Base-by-base conservation (phyloP, 495 filamentous ascomycete species). In the Neurospora sublineolata region DNA sequence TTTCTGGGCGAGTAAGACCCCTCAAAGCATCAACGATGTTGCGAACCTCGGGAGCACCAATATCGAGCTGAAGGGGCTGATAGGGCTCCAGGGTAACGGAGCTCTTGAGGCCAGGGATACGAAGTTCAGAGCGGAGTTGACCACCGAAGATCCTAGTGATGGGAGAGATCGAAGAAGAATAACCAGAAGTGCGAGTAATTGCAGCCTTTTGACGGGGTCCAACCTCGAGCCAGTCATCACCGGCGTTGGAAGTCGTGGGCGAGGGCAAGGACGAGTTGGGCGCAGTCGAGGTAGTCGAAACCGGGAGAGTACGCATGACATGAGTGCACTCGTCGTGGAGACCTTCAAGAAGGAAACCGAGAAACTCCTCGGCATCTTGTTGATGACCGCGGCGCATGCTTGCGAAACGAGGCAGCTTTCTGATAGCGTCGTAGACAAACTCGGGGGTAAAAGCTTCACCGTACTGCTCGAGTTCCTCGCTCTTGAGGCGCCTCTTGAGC, bases 351-450 rank as follows among this genome's bases (percentile, higher is more conserved):
- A 98, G 85, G 75, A 98, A 97, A 0, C 95, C 96, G 8, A 99
- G 84, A 79, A 99, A 99, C 73, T 99, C 95, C 78, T 99, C 93
- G 10, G 96, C 96, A 83, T 99, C 95, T 85, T 99, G 94, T 78
- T 99, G 95, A 72, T 98, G 96, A 2, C 95, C 95, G 68, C 94
- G 91, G 90, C 93, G 70, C 95, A 99, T 97, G 76, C 91, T 90
- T 27, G 93, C 87, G 81, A 99, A 98, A 67, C 93, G 89, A 52
- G 93, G 92, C 60, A 97, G 83, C 74, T 90, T 89, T 72, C 90
- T 87, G 72, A 98, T 96, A 46, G 94, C 91, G 68, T 97, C 92
- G 76, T 99, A 99, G 12, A 98, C 92, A 80, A 94, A 97, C 73
- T 97, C 93, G 0, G 96, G 96, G 23, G 89, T 93, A 75, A 99